Evolutionary conservation across 495 filamentous ascomycete species (phyloP), one percentile per base, ranked within the genome.

Genomic region (Letharia lupina): DNA sequence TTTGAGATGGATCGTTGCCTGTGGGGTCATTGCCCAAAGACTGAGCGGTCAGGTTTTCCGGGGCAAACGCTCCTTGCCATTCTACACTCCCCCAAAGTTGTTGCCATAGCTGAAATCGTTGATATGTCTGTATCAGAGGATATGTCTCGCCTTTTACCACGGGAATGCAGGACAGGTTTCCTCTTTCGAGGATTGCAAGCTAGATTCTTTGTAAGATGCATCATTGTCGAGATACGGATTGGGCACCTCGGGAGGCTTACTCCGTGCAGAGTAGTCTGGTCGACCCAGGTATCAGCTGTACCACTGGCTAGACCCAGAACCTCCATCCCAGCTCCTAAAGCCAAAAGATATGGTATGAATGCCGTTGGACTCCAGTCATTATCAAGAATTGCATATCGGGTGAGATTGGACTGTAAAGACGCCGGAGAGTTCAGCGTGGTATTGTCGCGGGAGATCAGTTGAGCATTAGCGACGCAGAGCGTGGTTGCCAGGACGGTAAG

Each of bases 331-430:
- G 70, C 69, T 42, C 74, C 71, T 7, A 74, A 64, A 23, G 76
- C 74, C 28, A 77, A 41, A 9, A 75, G 61, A 61, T 75, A 75
- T 23, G 73, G 70, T 5, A 76, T 72, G 47, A 76, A 74, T 20
- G 65, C 71, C 9, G 72, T 72, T 20, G 74, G 68, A 61, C 70
- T 69, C 73, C 73, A 78, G 69, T 78, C 74, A 61, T 76, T 76
- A 62, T 77, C 76, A 61, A 75, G 60, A 59, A 76, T 74, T 35
- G 69, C 72, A 44, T 58, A 67, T 13, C 65, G 59, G 4, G 65
- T 67, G 23, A 40, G 31, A 59, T 58, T 67, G 20, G 60, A 16
- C 40, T 39, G 40, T 37, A 57, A 33, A 57, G 47, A 58, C 18
- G 65, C 65, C 20, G 48, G 65, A 8, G 65, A 63, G 28, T 45